Conservation (phyloP, 176 grass and related monocot genomes). For the Zoysia japonica region DNA sequence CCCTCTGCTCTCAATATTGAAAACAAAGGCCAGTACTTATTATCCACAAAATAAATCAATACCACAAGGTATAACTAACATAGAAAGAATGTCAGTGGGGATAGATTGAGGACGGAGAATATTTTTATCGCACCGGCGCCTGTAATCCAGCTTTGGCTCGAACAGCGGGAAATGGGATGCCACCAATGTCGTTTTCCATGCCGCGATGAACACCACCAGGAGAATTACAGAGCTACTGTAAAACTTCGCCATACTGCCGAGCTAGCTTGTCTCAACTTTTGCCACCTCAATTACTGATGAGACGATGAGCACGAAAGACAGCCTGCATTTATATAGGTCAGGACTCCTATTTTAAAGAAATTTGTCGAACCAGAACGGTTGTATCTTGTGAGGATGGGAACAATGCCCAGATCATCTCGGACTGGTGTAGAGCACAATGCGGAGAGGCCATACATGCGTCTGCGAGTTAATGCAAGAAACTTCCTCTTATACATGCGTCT, state of each 20-base stretch:
- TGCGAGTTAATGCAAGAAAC: not conserved
- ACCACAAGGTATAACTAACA: not conserved
- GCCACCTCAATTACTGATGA: not conserved
- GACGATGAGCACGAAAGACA: not conserved
- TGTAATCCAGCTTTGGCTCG: constrained; percentile 5
- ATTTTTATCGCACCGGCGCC: constrained; percentile 11
- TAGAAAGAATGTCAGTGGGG: not conserved
- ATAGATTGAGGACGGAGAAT: not conserved
- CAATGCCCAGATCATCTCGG: constrained; percentile 10
- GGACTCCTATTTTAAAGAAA: not conserved
- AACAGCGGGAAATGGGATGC: constrained; percentile 4
- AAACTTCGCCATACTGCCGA: constrained; percentile 34
- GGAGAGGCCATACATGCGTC: not conserved
- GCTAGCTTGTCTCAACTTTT: not conserved
- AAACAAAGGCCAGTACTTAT: not conserved
- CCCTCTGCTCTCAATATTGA: not conserved
- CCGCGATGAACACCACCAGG: constrained; percentile 25
- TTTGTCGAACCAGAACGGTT: too few relatives aligned
- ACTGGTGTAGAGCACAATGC: not conserved
- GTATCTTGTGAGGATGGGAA: constrained; percentile 23
- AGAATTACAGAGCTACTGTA: not conserved
- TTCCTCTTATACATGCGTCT: not conserved
- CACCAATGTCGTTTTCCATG: constrained; percentile 12
- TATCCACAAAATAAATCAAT: not conserved
- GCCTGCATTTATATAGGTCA: constrained; percentile 28